Evolutionary conservation across 73 alveolate genomes (phyloP).

Genomic region (Tetrahymena thermophila): DNA sequence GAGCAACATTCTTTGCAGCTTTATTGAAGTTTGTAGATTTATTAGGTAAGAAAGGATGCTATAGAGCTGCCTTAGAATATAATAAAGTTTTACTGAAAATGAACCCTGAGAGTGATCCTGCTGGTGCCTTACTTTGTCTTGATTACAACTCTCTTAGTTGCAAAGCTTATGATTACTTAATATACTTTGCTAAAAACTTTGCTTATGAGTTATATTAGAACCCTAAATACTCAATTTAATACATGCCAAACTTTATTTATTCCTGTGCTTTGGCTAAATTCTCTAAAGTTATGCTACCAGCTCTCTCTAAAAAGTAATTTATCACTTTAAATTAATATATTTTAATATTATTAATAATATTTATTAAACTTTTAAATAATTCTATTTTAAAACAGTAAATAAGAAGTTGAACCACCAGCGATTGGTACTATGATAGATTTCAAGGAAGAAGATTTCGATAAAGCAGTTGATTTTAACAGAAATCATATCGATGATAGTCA

Average conservation of each 20-base stretch:
- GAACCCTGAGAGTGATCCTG: conserved; percentile 53
- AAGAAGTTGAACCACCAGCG: neutral
- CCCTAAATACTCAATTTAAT: conserved; percentile 14
- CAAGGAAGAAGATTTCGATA: neutral
- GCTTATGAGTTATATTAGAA: conserved; percentile 46
- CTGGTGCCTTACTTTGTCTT: conserved; percentile 54
- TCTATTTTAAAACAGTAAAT: neutral
- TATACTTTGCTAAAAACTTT: conserved; percentile 34
- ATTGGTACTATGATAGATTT: neutral
- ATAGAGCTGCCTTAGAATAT: conserved; percentile 59
- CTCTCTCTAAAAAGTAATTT: neutral
- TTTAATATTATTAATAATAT: too few species aligned
- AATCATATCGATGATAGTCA: neutral
- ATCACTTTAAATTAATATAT: too few species aligned
- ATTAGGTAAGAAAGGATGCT: conserved; percentile 69
- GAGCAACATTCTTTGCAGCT: conserved; percentile 40
- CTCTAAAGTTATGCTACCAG: neutral
- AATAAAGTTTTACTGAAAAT: conserved; percentile 50
- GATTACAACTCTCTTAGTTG: conserved; percentile 65
- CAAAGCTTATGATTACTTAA: conserved; percentile 43
- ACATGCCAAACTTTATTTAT: conserved; percentile 56
- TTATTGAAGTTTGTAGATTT: conserved; percentile 55
- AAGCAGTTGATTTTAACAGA: neutral
- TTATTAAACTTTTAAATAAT: neutral
- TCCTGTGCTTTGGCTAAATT: conserved; percentile 53